These are phyloP conservation scores for Lumnitzera racemosa DNA, from an alignment of 345 rosid genomes.

Conservation along the genomic window DNA sequence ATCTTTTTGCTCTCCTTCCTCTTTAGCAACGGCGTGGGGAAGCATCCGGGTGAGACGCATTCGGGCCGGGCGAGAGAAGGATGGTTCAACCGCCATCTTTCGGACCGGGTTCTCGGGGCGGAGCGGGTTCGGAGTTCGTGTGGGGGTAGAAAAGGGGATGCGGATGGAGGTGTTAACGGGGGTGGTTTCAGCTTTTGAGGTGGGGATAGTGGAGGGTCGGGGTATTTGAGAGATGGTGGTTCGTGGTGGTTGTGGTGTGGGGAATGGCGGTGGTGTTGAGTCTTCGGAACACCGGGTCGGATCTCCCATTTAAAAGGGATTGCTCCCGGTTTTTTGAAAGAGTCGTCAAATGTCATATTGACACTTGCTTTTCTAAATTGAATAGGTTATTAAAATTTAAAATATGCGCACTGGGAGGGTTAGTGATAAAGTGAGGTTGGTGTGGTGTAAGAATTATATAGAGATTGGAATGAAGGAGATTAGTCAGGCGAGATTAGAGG, in stretches of 20 bases:
- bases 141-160: conserved; percentile 16
- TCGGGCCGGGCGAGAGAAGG: conserved; percentile 28
- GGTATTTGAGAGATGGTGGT: conserved; percentile 4
- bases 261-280: conserved; percentile 23
- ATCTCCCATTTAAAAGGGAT: conserved; percentile 95
- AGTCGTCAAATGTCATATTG: conserved; percentile 49
- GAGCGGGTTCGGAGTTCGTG: conserved; percentile 46
- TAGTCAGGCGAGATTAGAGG: conserved; percentile 45
- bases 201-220: conserved; percentile 12
- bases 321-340: conserved; percentile 69
- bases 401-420: background rate
- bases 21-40: conserved; percentile 43
- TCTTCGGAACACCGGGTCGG: conserved; percentile 91
- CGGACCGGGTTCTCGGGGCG: conserved; percentile 46
- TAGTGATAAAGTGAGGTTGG: background rate
- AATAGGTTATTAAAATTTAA: no score
- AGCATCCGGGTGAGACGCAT: conserved; percentile 54
- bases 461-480: conserved; percentile 1
- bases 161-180: conserved; percentile 61
- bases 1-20: conserved; percentile 34
- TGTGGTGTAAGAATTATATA: background rate
- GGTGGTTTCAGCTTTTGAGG: conserved; percentile 56
- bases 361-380: no score
- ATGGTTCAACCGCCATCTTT: conserved; percentile 41
- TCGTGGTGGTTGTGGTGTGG: conserved; percentile 16